phyloP scores from a whole-genome alignment of 345 rosid species.

The Salix viminalis region DNA sequence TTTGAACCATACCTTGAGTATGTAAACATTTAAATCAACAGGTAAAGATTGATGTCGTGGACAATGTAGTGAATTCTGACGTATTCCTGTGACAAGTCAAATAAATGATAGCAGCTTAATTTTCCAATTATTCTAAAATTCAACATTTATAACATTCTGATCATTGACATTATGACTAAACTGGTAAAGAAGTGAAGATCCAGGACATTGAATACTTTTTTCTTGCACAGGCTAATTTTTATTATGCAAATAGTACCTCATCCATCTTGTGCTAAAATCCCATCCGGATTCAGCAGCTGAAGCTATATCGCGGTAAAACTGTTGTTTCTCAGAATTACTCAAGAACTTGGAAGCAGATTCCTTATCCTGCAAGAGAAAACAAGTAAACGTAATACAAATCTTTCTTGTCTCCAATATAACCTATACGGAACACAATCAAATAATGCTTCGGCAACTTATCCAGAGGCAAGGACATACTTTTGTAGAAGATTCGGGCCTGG shows the following conservation, averaged over 20 bases:
- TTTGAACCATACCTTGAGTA: constrained; percentile 50
- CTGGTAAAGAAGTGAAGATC: no score
- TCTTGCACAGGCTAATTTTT: neutral
- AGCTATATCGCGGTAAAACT: constrained; percentile 66
- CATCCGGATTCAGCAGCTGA: constrained; percentile 90
- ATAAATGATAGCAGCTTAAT: neutral
- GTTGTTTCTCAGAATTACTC: constrained; percentile 47
- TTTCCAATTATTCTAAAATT: neutral
- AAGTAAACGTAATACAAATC: neutral
- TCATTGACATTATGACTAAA: neutral
- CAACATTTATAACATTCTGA: neutral
- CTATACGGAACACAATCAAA: neutral
- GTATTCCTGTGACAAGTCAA: constrained; percentile 42
- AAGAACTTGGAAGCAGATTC: constrained; percentile 49
- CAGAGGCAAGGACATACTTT: constrained; percentile 38
- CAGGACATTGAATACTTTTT: no score
- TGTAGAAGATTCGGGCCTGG: constrained; percentile 73
- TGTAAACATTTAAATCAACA: constrained; percentile 72
- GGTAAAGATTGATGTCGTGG: constrained; percentile 80
- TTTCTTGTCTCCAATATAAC: neutral
- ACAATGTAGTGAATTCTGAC: constrained; percentile 49
- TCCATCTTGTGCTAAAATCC: constrained; percentile 94
- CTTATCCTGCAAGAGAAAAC: constrained; percentile 50
- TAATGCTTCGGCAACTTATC: neutral
- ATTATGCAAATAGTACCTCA: constrained; percentile 46